Evolutionary conservation across 345 rosid genomes (phyloP).

Genomic region (Ceriops zippeliana): DNA sequence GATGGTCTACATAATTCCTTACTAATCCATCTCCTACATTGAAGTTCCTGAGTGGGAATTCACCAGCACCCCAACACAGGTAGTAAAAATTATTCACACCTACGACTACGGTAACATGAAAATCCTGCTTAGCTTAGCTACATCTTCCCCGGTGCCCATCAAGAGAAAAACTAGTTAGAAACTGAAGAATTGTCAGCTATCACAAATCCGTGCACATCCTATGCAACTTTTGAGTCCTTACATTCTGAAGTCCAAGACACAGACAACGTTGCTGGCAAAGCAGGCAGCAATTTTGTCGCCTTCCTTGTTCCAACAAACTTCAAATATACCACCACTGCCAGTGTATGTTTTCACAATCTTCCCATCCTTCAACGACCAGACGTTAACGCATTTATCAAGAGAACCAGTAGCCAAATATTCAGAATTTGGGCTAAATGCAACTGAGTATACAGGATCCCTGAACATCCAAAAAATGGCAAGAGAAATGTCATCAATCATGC

Average conservation of each 20-base stretch:
- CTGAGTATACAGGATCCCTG: conserved; percentile 92
- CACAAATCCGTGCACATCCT: not conserved
- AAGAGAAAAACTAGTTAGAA: no score
- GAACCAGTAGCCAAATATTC: conserved; percentile 96
- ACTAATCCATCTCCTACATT: conserved; percentile 5
- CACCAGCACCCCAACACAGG: not conserved
- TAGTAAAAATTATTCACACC: not conserved
- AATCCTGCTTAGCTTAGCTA: no score
- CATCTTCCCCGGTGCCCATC: no score
- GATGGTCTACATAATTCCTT: conserved; percentile 8
- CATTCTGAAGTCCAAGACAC: conserved; percentile 91
- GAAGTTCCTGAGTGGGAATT: conserved; percentile 1
- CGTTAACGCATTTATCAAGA: conserved; percentile 74
- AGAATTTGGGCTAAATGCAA: conserved; percentile 97
- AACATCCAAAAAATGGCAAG: conserved; percentile 5
- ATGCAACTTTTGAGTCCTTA: conserved; percentile 12
- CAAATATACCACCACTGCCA: conserved; percentile 87
- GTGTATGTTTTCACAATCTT: conserved; percentile 86
- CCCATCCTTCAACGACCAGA: conserved; percentile 92
- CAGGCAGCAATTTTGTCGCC: conserved; percentile 97
- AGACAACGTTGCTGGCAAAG: conserved; percentile 77
- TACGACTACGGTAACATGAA: not conserved
- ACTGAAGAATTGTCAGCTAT: not conserved
- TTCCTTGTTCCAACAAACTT: conserved; percentile 97
- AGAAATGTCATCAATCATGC: no score